These are phyloP conservation scores for Phoenix roebelenii DNA, from an alignment of 176 grass and related monocot species.

Conservation along the genomic window DNA sequence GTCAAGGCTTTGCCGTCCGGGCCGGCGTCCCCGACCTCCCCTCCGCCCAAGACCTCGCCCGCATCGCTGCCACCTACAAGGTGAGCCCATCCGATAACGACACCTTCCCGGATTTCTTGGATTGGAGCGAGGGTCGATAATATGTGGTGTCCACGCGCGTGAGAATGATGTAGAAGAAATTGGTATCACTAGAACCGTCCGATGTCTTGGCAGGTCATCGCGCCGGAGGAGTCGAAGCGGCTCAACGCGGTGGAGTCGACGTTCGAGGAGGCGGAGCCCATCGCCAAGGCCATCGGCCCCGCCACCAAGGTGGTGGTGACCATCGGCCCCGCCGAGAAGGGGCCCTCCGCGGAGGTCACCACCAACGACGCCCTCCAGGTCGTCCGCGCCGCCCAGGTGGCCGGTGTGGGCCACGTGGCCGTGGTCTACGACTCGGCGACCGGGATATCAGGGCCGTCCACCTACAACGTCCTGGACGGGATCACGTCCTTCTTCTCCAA, in stretches of 20 bases:
- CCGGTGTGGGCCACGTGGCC: constrained; percentile 57
- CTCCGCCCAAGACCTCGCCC: constrained; percentile 68
- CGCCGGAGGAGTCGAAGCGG: constrained; percentile 50
- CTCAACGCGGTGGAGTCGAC: constrained; percentile 64
- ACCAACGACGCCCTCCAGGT: constrained; percentile 76
- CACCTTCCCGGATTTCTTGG: too few relatives aligned
- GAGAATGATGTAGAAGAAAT: too few relatives aligned
- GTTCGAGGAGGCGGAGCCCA: constrained; percentile 52
- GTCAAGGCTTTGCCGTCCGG: constrained; percentile 60
- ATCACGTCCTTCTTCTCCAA: constrained; percentile 67
- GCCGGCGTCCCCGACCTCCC: constrained; percentile 69
- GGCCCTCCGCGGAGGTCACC: constrained; percentile 42
- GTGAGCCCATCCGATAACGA: background rate
- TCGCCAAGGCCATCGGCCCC: constrained; percentile 86
- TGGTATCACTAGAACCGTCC: too few relatives aligned
- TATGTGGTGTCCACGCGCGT: too few relatives aligned
- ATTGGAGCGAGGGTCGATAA: too few relatives aligned
- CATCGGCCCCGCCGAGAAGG: constrained; percentile 49
- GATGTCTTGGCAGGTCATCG: constrained; percentile 37
- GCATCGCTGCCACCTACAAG: constrained; percentile 48
- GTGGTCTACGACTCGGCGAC: constrained; percentile 48
- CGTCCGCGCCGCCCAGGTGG: constrained; percentile 73
- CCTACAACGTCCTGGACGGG: constrained; percentile 70
- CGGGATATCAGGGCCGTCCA: constrained; percentile 15
- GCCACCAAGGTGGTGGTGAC: constrained; percentile 88